These are phyloP conservation scores for Diplotaxis tenuifolia DNA, from an alignment of 345 rosid genomes.

Conservation along the genomic window DNA sequence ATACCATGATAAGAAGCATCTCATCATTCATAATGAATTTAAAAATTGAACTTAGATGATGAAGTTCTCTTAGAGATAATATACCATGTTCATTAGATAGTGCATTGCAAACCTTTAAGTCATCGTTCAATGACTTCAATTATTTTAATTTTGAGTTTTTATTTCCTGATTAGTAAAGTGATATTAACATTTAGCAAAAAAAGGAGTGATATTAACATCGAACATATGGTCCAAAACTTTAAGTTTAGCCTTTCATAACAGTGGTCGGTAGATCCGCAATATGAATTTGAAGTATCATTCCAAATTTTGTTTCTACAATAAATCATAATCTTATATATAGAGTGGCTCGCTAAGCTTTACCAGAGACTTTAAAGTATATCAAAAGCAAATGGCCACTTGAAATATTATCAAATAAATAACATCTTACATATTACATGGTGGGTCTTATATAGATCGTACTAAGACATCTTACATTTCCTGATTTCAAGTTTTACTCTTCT, in stretches of 20 bases:
- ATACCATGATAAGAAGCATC: neutral
- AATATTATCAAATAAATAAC: neutral
- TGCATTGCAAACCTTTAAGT: neutral
- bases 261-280: neutral
- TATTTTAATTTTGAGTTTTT: neutral
- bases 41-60: neutral
- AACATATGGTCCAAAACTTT: neutral
- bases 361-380: neutral
- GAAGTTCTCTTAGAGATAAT: neutral
- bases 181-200: no score
- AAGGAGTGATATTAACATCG: neutral
- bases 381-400: neutral
- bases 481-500: neutral
- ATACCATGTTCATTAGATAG: neutral
- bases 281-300: neutral
- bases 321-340: neutral
- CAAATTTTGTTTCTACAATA: neutral
- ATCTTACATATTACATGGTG: neutral
- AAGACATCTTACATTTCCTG: neutral
- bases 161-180: neutral
- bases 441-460: neutral
- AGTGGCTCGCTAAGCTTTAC: neutral
- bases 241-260: neutral
- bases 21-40: neutral
- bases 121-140: neutral